Evolutionary conservation across 2,329 filamentous ascomycete species (phyloP).

Genomic region (Gaeumannomyces tritici): DNA sequence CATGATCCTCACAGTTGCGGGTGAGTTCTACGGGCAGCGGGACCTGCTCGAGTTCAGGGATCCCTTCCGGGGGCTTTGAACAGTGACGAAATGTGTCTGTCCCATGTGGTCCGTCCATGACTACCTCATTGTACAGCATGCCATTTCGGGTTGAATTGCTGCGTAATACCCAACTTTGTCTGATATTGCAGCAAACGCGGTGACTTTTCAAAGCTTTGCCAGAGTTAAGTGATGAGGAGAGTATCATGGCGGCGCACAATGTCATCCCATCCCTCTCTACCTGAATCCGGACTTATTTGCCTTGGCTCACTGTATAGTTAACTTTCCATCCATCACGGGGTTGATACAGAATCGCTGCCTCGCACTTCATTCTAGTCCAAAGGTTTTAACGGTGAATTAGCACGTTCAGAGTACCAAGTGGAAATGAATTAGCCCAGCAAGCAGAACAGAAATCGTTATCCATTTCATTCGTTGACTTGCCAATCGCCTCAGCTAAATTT

Average conservation of each 20-base stretch:
- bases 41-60: constrained; percentile 72
- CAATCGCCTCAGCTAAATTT: too few relatives aligned
- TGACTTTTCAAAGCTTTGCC: too few relatives aligned
- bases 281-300: too few relatives aligned
- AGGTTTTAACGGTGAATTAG: too few relatives aligned
- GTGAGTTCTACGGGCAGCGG: constrained; percentile 81
- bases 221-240: not conserved
- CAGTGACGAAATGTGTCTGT: not conserved
- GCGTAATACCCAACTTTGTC: not conserved
- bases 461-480: too few relatives aligned
- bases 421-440: too few relatives aligned
- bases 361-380: too few relatives aligned
- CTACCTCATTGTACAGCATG: not conserved
- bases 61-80: constrained; percentile 39
- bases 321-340: too few relatives aligned
- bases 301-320: too few relatives aligned
- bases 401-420: too few relatives aligned
- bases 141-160: not conserved
- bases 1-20: constrained; percentile 83
- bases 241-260: not conserved
- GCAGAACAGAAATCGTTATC: too few relatives aligned
- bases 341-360: too few relatives aligned
- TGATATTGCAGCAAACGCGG: not conserved
- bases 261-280: not conserved
- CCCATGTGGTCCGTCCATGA: not conserved